phyloP scores from a whole-genome alignment of 129 eudicot species.

The Helianthus annuus region HanXRQr2.0-SUNRISE NC_035441.2:184978175-184978674 shows the following conservation, averaged over 20 bases:
- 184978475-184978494: conserved; percentile 91
- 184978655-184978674: conserved; percentile 59
- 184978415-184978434: conserved; percentile 94
- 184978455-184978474: conserved; percentile 91
- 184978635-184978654: conserved; percentile 79
- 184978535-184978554: conserved; percentile 93
- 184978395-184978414: conserved; percentile 95
- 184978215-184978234: conserved; percentile 61
- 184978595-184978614: conserved; percentile 77
- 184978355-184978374: conserved; percentile 73
- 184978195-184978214: conserved; percentile 74
- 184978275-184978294: conserved; percentile 87
- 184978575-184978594: conserved; percentile 72
- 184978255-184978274: conserved; percentile 92
- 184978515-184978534: conserved; percentile 67
- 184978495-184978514: conserved; percentile 68
- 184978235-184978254: conserved; percentile 92
- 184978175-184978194: conserved; percentile 98
- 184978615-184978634: conserved; percentile 84
- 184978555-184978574: conserved; percentile 92
- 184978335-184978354: conserved; percentile 83
- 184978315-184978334: conserved; percentile 72
- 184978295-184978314: conserved; percentile 91
- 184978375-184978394: conserved; percentile 95
- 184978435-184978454: conserved; percentile 94